A percentile compares a stretch with the other conserved stretches of the same genome.
These are phyloP conservation scores for Cardamine resedifolia DNA, from an alignment of 345 rosid species.

Conservation along the genomic window DNA sequence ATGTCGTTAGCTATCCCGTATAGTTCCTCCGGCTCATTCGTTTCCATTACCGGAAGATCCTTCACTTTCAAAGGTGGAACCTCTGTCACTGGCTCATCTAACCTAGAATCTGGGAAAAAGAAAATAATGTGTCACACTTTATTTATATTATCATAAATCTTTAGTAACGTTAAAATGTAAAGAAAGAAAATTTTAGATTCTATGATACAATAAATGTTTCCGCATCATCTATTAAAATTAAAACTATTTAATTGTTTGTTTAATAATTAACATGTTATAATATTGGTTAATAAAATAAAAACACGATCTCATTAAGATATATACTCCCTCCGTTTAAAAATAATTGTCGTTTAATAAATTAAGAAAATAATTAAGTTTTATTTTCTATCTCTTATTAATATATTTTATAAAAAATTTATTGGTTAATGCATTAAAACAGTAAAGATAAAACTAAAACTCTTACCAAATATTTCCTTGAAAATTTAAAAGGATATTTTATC, in stretches of 20 bases:
- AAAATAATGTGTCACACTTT: neutral
- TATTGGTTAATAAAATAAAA: neutral
- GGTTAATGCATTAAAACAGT: no score
- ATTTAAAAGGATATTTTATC: no score
- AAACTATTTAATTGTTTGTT: neutral
- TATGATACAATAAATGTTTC: neutral
- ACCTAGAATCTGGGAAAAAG: slow-evolving; percentile 11
- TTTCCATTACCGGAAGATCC: slow-evolving; percentile 42
- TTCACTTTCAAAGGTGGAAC: slow-evolving; percentile 46
- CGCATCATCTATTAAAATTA: neutral
- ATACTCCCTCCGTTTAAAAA: no score
- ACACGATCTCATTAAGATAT: neutral
- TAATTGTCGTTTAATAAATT: no score
- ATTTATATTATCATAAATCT: neutral
- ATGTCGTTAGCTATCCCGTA: neutral
- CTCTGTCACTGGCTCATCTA: slow-evolving; percentile 43
- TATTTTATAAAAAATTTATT: no score
- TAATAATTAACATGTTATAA: neutral
- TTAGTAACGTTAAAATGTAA: neutral
- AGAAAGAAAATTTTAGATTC: neutral
- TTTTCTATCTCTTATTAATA: no score
- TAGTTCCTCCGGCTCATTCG: slow-evolving; percentile 25
- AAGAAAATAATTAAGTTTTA: no score
- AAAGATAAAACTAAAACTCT: no score
- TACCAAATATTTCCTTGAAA: no score